Base-by-base conservation (phyloP, 129 eudicot genomes). In the Chrysanthemum makinoi region DNA sequence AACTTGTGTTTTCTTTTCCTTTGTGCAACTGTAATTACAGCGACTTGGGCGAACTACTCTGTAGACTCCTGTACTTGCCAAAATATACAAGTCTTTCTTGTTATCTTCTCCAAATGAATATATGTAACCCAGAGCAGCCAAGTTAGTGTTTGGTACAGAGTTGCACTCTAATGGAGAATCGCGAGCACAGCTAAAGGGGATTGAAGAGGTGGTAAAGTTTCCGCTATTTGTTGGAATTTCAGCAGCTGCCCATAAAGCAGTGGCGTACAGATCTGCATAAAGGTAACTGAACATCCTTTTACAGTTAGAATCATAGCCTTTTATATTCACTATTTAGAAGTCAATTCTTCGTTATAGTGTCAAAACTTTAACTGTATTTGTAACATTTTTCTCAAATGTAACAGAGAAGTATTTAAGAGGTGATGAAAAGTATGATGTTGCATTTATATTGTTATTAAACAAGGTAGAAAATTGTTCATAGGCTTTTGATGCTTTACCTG, bases 31-130 rank as follows among this genome's bases (percentile, higher is more conserved):
- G 65, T 78, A 94, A 59, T 76, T 80, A 75, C 98, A 89, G 24
- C 95, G 95, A 74, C 93, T 94, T 66, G 96, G 96, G 19, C 81
- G 90, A 74, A 94, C 96, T 12, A 94, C 83, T 72, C 96, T 82
- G 75, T 89, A 87, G 28, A 87, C 95, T 0, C 96, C 95, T 2
- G 65, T 89, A 56, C 79, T 81, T 49, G 98, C 79, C 46, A 89
- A 66, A 26, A 87, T 77, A 72, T 72, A 85, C 6, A 87, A 66
- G 57, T 91, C 97, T 56, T 79, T 88, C 54, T 60, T 80, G 79
- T 88, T 88, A 81, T 91, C 97, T 71, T 88, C 79, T 19, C 90
- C 96, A 26, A 88, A 88, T 5, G 97, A 91, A 74, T 70, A 91
- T 63, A 91, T 80, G 30, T 83, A 84, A 18, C 83, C 80, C 46